Base-by-base conservation (phyloP, 331 rosid genomes). In the Malus hybrid region DNA sequence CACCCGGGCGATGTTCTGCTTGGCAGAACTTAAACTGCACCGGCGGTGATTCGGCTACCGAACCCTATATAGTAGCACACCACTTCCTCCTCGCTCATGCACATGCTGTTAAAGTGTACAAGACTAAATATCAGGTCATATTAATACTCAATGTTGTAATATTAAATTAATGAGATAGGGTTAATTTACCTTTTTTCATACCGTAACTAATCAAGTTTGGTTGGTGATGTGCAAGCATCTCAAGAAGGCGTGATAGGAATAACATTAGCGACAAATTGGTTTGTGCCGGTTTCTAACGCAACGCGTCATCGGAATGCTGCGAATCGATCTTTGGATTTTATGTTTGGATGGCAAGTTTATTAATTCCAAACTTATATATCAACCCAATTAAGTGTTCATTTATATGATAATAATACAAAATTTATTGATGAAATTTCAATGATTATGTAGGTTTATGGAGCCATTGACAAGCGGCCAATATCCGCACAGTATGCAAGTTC, bases 201-300 rank as follows among this genome's bases (percentile, higher is more conserved):
- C 4, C 2, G 1, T 50, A 50, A 16, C 19, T 15, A 16, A 6
- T 6, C 56, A 50, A 50, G 6, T 50, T 16, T 6, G 4, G 9
- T 4, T 50, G 56, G 19, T 16, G 19, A 50, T 52, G 9, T 71
- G 32, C 77, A 91, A 91, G 81, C 28, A 28, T 72, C 72, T 67
- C 90, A 92, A 42, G 82, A 87, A n/a, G 93, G 96, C 12, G 3
- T 76, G 4, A 88, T 88, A 72, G 96, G 97, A 4, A 88, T 92
- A 50, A 72, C 91, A 1, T 39, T 92, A 3, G 66, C 68, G 12
- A 39, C 82, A n/a, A 6, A 67, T 2, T 90, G 96, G 97, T 73
- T 61, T 9, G 50, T 80, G 39, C 89, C 96, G 0, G 34, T 10
- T 64, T 84, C 92, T 1, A 3, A 85, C 10, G 34, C 44, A 5